phyloP scores from a whole-genome alignment of 305 asterid species.

The Solanum aculeatissimum region DNA sequence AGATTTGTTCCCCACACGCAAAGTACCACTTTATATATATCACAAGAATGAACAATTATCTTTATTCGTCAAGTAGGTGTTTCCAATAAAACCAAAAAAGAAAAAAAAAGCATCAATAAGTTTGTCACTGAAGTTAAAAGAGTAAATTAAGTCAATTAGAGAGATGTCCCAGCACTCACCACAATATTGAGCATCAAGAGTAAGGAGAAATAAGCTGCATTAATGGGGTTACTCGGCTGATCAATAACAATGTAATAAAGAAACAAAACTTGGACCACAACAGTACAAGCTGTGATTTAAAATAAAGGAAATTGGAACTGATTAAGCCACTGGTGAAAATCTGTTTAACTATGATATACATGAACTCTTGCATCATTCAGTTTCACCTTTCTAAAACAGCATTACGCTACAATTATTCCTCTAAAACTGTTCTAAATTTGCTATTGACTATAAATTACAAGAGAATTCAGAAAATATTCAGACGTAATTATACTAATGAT shows the following conservation, averaged over 20 bases:
- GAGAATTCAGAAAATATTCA: slow-evolving; percentile 31
- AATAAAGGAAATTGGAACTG: background rate
- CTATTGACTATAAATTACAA: slow-evolving; percentile 59
- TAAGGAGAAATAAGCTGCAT: background rate
- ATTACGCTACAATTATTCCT: slow-evolving; percentile 69
- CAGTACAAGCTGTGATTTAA: background rate
- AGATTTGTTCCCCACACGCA: background rate
- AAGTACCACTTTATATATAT: background rate
- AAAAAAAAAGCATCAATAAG: background rate
- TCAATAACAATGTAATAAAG: background rate
- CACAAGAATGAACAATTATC: background rate
- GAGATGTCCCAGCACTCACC: background rate
- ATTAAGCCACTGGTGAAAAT: slow-evolving; percentile 17
- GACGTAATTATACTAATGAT: slow-evolving; percentile 48
- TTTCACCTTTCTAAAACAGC: slow-evolving; percentile 36
- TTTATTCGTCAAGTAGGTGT: background rate
- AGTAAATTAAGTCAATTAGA: background rate
- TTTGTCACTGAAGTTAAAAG: background rate
- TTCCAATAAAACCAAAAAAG: background rate
- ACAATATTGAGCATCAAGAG: background rate
- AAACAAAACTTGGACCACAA: background rate
- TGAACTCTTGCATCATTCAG: slow-evolving; percentile 56
- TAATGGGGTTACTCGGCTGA: background rate
- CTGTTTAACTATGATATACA: slow-evolving; percentile 53
- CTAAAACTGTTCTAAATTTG: slow-evolving; percentile 72